phyloP scores from a whole-genome alignment of 208 protist genomes.

The Acanthamoeba rhysodes region DNA sequence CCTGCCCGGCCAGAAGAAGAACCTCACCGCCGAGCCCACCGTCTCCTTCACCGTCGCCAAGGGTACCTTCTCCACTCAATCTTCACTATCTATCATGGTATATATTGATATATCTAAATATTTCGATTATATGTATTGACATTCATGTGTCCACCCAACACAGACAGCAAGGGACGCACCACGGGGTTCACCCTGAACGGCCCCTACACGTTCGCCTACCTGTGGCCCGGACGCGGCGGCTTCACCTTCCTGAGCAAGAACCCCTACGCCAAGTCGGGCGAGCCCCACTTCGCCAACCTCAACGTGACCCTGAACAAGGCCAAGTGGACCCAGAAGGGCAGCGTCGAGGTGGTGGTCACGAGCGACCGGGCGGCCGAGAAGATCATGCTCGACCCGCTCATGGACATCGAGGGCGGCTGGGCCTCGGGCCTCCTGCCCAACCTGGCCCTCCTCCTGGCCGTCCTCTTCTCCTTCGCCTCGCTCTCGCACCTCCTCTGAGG shows the following conservation, averaged over 20 bases:
- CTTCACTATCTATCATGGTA: background rate
- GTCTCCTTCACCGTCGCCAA: background rate
- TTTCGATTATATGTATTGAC: too few relatives aligned
- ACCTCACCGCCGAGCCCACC: conserved; percentile 28
- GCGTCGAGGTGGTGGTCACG: conserved; percentile 59
- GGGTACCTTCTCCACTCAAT: background rate
- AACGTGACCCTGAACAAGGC: conserved; percentile 57
- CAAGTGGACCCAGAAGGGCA: conserved; percentile 62
- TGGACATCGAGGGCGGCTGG: conserved; percentile 62
- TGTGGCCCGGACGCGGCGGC: conserved; percentile 27
- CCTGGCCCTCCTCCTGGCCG: conserved; percentile 41
- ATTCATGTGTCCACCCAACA: too few relatives aligned
- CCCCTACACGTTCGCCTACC: conserved; percentile 52
- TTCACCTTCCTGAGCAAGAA: conserved; percentile 73
- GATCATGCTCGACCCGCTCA: conserved; percentile 56
- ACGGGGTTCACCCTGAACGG: conserved; percentile 15
- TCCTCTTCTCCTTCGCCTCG: conserved; percentile 26
- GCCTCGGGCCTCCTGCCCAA: conserved; percentile 34
- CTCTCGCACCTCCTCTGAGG: conserved; percentile 14
- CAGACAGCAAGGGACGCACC: conserved; percentile 29
- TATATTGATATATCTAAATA: too few relatives aligned
- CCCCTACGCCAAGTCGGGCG: conserved; percentile 58
- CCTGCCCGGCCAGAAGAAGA: conserved; percentile 52
- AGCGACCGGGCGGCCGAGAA: conserved; percentile 33
- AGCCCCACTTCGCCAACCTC: conserved; percentile 18